A percentile compares a stretch with the other conserved stretches of the same genome.
Conservation (phyloP, 768 basidiomycete genomes). For the Hypsizygus marmoreus region DNA sequence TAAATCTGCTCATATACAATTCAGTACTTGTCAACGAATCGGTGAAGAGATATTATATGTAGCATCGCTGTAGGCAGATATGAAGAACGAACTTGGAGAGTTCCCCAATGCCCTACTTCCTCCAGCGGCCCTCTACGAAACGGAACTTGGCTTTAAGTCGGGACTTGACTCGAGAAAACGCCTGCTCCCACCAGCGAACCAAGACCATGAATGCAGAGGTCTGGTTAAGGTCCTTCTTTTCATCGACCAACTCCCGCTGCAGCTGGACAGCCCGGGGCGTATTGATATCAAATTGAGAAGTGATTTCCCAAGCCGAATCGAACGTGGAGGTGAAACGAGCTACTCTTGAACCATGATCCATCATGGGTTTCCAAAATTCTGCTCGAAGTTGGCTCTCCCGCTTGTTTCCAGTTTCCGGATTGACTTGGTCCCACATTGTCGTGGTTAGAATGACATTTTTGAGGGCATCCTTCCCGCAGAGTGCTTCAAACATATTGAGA, state of each 20-base stretch:
- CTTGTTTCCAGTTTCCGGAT: conserved; percentile 28
- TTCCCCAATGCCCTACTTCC: too few species aligned
- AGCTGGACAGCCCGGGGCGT: conserved; percentile 17
- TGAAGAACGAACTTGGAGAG: too few species aligned
- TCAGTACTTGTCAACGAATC: too few species aligned
- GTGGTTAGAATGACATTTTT: conserved; percentile 49
- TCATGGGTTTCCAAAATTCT: conserved; percentile 45
- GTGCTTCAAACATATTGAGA: conserved; percentile 46
- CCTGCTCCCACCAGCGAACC: conserved; percentile 10
- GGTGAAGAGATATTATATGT: too few species aligned
- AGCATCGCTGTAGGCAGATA: too few species aligned
- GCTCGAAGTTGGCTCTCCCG: conserved; percentile 43
- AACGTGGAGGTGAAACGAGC: conserved; percentile 35
- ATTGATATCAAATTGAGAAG: conserved; percentile 30
- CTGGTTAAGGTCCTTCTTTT: conserved; percentile 16
- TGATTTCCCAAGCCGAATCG: conserved; percentile 36
- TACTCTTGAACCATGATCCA: conserved; percentile 38
- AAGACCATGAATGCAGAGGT: conserved; percentile 11
- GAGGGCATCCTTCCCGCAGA: conserved; percentile 47
- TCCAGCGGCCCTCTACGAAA: too few species aligned
- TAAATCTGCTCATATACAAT: too few species aligned
- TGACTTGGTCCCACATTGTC: conserved; percentile 47
- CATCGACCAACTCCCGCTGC: conserved; percentile 27
- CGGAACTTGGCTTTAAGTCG: too few species aligned
- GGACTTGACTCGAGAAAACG: not conserved